Conservation (phyloP, 1,284 basidiomycete genomes). For the Cryptococcus floricola region DNA sequence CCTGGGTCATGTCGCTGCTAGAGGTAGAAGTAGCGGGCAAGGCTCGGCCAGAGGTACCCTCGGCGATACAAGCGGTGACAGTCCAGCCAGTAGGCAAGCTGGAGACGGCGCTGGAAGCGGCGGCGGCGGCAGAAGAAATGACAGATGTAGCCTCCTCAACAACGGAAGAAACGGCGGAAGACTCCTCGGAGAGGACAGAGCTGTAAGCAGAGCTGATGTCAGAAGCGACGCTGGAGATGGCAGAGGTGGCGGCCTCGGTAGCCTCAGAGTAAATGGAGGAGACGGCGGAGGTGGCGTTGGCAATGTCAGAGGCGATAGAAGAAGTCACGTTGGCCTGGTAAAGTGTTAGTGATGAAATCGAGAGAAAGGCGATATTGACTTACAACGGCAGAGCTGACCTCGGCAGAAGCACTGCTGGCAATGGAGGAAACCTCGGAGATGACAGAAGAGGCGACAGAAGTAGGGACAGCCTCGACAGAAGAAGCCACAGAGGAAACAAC, state of each 20-base stretch:
- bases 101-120: constrained; percentile 4
- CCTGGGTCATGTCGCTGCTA: constrained; percentile 21
- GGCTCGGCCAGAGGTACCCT: constrained; percentile 22
- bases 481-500: not conserved
- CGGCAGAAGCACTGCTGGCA: not conserved
- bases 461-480: constrained; percentile 1
- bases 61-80: constrained; percentile 17
- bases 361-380: not conserved
- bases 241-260: not conserved
- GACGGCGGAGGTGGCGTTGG: constrained; percentile 5
- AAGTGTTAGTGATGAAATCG: constrained; percentile 1
- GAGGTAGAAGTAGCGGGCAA: constrained; percentile 18
- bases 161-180: not conserved
- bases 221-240: constrained; percentile 5
- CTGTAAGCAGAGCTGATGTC: constrained; percentile 4
- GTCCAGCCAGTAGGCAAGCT: constrained; percentile 19
- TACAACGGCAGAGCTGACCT: constrained; percentile 1
- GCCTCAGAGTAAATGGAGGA: constrained; percentile 1
- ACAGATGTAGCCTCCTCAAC: not conserved
- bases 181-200: not conserved
- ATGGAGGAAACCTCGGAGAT: constrained; percentile 1
- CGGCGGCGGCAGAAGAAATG: constrained; percentile 1
- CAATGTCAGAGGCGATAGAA: constrained; percentile 3
- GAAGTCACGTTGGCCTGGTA: not conserved
- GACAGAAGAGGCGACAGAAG: constrained; percentile 1